Conservation (phyloP, 345 rosid genomes). For the sweet orange (Citrus sinensis) region DNA sequence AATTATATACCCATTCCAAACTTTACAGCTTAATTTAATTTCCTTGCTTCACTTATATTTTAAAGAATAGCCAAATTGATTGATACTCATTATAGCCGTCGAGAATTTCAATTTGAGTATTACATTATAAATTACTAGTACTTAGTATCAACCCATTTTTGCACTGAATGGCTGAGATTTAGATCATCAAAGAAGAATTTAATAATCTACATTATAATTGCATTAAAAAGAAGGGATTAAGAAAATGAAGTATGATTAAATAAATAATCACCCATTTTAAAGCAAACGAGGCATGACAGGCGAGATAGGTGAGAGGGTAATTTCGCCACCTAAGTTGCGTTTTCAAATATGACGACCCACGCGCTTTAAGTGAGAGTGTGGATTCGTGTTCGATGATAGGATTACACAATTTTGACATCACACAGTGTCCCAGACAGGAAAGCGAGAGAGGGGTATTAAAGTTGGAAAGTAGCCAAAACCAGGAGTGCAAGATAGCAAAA, state of each 20-base stretch:
- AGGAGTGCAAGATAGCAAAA: background rate
- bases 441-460: background rate
- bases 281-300: no score
- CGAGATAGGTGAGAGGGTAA: background rate
- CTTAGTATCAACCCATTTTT: no score
- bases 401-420: conserved; percentile 2
- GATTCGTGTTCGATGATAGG: background rate
- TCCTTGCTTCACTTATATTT: background rate
- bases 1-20: background rate
- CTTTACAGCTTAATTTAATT: background rate
- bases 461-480: background rate
- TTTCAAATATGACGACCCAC: conserved; percentile 1
- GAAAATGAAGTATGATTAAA: no score
- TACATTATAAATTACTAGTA: no score
- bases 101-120: no score
- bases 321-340: background rate
- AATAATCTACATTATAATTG: no score
- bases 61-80: background rate
- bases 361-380: conserved; percentile 14
- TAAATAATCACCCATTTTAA: no score
- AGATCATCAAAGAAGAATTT: background rate
- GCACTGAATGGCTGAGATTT: background rate
- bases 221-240: no score
- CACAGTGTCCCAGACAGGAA: background rate
- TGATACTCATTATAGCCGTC: no score